Evolutionary conservation across 2,329 filamentous ascomycete species (phyloP), one percentile per base, ranked within the genome.

Genomic region (Sporothrix inflata): DNA sequence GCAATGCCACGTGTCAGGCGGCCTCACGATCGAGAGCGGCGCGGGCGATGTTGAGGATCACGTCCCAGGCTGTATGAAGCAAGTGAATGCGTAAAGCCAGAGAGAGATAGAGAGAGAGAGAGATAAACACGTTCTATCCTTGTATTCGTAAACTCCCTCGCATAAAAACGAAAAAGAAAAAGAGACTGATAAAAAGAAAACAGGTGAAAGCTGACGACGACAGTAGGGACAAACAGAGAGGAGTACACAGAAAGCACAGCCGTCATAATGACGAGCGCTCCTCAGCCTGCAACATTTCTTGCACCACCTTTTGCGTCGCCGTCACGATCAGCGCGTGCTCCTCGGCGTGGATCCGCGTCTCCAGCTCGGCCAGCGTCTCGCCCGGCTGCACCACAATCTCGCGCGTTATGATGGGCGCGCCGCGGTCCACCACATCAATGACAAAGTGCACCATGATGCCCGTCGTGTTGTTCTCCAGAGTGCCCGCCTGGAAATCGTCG

Each of bases 371-470:
- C 71, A 95, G 77, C 30, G 84, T 85, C 77, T 93, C 90, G 47
- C 88, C 89, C 65, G 87, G 84, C 73, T 86, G 86, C 75, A 87
- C 89, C 71, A 89, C 85, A 30, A 97, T 88, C 81, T 94, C 91
- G 75, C 85, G 81, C 1, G 90, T 87, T 74, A 94, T 78, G 76
- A 97, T 91, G 11, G 92, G 90, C 75, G 87, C 84, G 2, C 94
- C 94, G 78, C 91, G 87, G 82, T 97, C 94, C 71, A 97, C 93
- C 79, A 95, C 89, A 9, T 83, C 84, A 74, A 92, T 90, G 63
- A 97, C 94, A 81, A 94, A 91, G 82, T 97, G 94, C 19, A 94
- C 89, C 94, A 97, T 97, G 70, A 97, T 90, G 0, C 94, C 94
- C 0, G 94, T 97, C 75, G 86, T 87, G 75, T 87, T 86, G 75